Evolutionary conservation across 2,329 filamentous ascomycete genomes (phyloP), one percentile per base, ranked within the genome.

Genomic region (Penicillium fuscoglaucum): DNA sequence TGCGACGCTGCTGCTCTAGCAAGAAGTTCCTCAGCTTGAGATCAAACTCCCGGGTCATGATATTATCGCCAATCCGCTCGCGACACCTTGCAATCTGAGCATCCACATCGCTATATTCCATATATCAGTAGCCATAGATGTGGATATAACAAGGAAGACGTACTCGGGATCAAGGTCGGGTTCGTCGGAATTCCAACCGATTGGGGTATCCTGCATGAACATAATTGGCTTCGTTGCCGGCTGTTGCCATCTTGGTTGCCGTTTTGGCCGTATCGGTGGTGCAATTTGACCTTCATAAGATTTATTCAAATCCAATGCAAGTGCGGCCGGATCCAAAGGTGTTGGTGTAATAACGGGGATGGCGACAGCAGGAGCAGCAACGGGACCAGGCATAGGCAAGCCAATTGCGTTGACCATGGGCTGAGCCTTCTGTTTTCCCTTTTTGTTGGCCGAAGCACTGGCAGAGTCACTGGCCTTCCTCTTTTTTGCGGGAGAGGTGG

Each of bases 51-150:
- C 17, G 7, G 10, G 13, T n/a, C 15, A 58, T n/a, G 29, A 58
- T 55, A 13, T 50, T 50, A 15, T 58, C 56, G 19, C 19, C 3
- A 6, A 58, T 49, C 15, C 56, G 31, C 33, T 58, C 51, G 6
- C 3, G 29, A 4, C 56, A 58, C 28, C 56, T 48, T 37, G 17
- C 6, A 28, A 55, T 55, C n/a, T 50, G 56, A 37, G 51, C 35
- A 12, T 46, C 4, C 4, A 55, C 15, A 13, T 58, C 56, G 3
- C 51, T 58, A 10, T 2, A 28, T 12, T 12, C 13, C 2, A 28
- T 13, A 17, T 17, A 24, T 54, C 6, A 54, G n/a, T 21, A 29
- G 28, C 15, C 0, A 35, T 2, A 21, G 1, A 9, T 52, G 31
- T 2, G 2, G 17, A 26, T 56, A 26, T 24, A n/a, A 4, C 12